These are phyloP conservation scores for Mortierella sp. DNA, from an alignment of 371 early-diverging fungal genomes.

Conservation along the genomic window DNA sequence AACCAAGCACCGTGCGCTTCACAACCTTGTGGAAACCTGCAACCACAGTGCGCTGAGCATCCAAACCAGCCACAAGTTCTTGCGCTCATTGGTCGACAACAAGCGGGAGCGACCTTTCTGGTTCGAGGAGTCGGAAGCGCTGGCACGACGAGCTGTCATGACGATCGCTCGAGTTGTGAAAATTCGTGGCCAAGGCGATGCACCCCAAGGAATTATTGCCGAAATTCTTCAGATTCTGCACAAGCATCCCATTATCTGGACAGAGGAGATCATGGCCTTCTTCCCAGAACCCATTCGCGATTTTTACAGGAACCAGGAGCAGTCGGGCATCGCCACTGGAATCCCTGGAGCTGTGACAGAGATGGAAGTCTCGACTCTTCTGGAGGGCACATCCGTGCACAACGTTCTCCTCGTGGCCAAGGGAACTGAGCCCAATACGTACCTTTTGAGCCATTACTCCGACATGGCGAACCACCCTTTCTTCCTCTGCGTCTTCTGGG, in stretches of 20 bases:
- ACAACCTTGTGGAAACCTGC: slow-evolving; percentile 49
- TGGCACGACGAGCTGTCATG: slow-evolving; percentile 70
- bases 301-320: slow-evolving; percentile 60
- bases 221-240: slow-evolving; percentile 68
- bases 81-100: slow-evolving; percentile 71
- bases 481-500: slow-evolving; percentile 80
- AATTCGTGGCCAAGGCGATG: slow-evolving; percentile 73
- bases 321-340: slow-evolving; percentile 21
- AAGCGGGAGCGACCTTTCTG: slow-evolving; percentile 72
- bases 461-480: slow-evolving; percentile 71
- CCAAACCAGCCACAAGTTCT: slow-evolving; percentile 71
- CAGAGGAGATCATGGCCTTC: slow-evolving; percentile 63
- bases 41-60: slow-evolving; percentile 60
- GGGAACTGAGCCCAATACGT: slow-evolving; percentile 53
- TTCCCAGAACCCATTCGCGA: slow-evolving; percentile 71
- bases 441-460: slow-evolving; percentile 64
- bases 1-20: slow-evolving; percentile 47
- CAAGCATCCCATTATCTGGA: slow-evolving; percentile 70
- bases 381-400: slow-evolving; percentile 57
- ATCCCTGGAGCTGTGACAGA: slow-evolving; percentile 60
- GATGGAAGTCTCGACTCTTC: slow-evolving; percentile 39
- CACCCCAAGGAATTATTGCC: slow-evolving; percentile 68
- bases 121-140: slow-evolving; percentile 78
- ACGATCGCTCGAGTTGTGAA: slow-evolving; percentile 74
- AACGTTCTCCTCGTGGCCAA: slow-evolving; percentile 56